Percentiles rank a stretch among this genome's conserved stretches.
phyloP scores from a whole-genome alignment of 2,329 filamentous ascomycete species.

The Cercospora sesami region DNA sequence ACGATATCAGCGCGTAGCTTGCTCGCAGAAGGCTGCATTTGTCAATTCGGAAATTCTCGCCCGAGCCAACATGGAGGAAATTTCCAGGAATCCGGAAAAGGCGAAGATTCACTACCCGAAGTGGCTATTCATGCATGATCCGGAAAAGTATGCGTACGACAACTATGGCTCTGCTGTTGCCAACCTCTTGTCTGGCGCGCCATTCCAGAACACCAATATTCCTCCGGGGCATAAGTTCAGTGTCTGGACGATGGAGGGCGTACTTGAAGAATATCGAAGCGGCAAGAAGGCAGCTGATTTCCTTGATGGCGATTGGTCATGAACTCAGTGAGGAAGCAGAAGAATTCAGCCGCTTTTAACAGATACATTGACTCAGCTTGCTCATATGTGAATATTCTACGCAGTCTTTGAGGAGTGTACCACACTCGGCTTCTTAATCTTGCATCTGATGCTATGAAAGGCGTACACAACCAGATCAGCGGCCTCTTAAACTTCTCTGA shows the following conservation, averaged over 20 bases:
- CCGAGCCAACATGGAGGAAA: conserved; percentile 52
- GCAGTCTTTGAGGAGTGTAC: background rate
- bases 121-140: conserved; percentile 42
- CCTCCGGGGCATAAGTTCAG: conserved; percentile 25
- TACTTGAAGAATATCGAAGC: background rate
- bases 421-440: background rate
- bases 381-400: background rate
- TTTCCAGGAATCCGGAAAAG: conserved; percentile 47
- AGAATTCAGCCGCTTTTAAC: background rate
- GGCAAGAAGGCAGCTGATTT: conserved; percentile 4
- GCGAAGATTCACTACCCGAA: conserved; percentile 49
- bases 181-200: conserved; percentile 17
- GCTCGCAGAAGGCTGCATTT: conserved; percentile 53
- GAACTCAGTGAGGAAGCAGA: background rate
- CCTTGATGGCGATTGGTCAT: background rate
- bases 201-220: conserved; percentile 23
- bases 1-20: conserved; percentile 47
- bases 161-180: conserved; percentile 26
- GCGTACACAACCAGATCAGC: background rate
- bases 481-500: background rate
- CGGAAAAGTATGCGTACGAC: conserved; percentile 28
- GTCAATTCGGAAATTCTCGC: conserved; percentile 51
- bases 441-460: background rate
- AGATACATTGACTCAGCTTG: background rate
- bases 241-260: conserved; percentile 25